Evolutionary conservation across 2,329 filamentous ascomycete species (phyloP).

Genomic region (Beauveria varroae): DNA sequence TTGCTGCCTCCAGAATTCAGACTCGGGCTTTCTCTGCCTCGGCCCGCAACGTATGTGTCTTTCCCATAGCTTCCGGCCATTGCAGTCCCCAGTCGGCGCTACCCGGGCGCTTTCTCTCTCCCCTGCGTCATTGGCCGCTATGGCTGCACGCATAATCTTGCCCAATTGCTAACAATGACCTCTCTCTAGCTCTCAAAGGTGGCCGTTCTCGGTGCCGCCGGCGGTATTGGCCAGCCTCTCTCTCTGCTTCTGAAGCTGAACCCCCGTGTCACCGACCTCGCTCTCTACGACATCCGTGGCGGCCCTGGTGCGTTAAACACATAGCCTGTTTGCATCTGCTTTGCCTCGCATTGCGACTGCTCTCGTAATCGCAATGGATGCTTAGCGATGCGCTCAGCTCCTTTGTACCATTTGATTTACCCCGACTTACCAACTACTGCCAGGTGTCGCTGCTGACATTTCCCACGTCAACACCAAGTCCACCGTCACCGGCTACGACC

Average conservation of each 20-base stretch:
- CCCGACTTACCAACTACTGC: slow-evolving; percentile 14
- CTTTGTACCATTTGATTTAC: not conserved
- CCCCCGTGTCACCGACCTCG: slow-evolving; percentile 85
- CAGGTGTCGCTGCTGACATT: slow-evolving; percentile 96
- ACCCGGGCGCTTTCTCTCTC: slow-evolving; percentile 6
- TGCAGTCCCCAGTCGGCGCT: slow-evolving; percentile 1
- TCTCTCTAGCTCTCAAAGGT: slow-evolving; percentile 81
- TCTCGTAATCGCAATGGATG: not conserved
- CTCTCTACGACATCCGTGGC: slow-evolving; percentile 95
- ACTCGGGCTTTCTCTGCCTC: slow-evolving; percentile 76
- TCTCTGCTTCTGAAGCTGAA: slow-evolving; percentile 98
- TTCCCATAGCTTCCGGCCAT: slow-evolving; percentile 7
- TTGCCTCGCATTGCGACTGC: not conserved
- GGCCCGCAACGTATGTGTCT: slow-evolving; percentile 59
- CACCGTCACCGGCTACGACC: slow-evolving; percentile 81
- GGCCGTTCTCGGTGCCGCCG: slow-evolving; percentile 89
- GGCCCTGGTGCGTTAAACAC: slow-evolving; percentile 66
- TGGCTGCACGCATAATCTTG: not conserved
- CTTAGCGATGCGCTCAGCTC: not conserved
- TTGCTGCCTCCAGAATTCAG: slow-evolving; percentile 63
- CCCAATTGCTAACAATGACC: slow-evolving; percentile 17
- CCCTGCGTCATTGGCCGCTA: not conserved
- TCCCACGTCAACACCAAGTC: slow-evolving; percentile 99
- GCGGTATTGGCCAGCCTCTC: slow-evolving; percentile 96
- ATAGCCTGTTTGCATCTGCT: slow-evolving; percentile 9